Evolutionary conservation across 2,329 filamentous ascomycete genomes (phyloP).

Genomic region (Neophaeococcomyces aloes): DNA sequence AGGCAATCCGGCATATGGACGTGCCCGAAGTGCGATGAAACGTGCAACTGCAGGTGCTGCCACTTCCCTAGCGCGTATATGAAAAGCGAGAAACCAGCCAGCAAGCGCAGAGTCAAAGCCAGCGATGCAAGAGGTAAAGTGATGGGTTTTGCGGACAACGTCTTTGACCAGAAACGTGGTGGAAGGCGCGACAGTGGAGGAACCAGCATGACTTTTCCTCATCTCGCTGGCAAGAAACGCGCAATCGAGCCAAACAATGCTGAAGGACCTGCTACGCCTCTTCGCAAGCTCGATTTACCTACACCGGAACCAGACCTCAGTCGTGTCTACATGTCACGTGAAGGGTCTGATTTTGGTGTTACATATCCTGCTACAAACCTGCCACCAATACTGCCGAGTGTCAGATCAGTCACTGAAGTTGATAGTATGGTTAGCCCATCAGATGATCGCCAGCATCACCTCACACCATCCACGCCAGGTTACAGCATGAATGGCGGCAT

Average conservation of each 20-base stretch:
- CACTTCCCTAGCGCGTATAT: slow-evolving; percentile 27
- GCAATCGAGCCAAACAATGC: slow-evolving; percentile 10
- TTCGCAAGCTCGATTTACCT: slow-evolving; percentile 18
- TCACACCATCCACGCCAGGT: slow-evolving; percentile 1
- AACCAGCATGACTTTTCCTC: slow-evolving; percentile 7
- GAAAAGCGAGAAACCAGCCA: slow-evolving; percentile 27
- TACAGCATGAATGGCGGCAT: slow-evolving; percentile 9
- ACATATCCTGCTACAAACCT: slow-evolving; percentile 10
- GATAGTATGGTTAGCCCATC: neutral
- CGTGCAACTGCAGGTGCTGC: slow-evolving; percentile 29
- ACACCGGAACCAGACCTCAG: slow-evolving; percentile 19
- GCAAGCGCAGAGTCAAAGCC: slow-evolving; percentile 25
- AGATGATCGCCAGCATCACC: neutral
- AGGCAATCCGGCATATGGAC: slow-evolving; percentile 24
- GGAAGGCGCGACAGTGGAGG: slow-evolving; percentile 14
- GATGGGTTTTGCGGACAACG: slow-evolving; percentile 30
- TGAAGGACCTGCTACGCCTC: slow-evolving; percentile 15
- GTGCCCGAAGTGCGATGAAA: slow-evolving; percentile 28
- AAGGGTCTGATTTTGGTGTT: slow-evolving; percentile 16
- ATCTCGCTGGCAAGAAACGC: slow-evolving; percentile 19
- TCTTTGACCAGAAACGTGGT: slow-evolving; percentile 29
- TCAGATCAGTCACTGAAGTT: slow-evolving; percentile 18
- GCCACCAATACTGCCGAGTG: slow-evolving; percentile 14
- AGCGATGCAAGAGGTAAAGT: slow-evolving; percentile 26
- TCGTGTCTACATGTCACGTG: slow-evolving; percentile 13